Base-by-base conservation (phyloP, 176 grass and related monocot species). In the Canna indica region DNA sequence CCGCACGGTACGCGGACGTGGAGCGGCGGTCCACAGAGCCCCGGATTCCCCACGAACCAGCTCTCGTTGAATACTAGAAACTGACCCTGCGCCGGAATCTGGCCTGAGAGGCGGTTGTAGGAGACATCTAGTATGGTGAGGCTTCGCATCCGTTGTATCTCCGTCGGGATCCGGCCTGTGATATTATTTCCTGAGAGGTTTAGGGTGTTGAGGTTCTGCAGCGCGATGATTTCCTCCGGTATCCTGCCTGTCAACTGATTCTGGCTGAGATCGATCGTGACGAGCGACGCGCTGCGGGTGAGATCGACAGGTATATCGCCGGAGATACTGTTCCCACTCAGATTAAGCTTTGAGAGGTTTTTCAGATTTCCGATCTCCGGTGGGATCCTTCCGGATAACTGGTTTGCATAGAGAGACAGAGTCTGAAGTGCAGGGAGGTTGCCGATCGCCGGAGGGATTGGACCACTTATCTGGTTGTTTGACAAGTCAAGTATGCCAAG, bases 41-140 rank as follows among this genome's bases (percentile, higher is more conserved):
- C 81, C 0, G 86, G 85, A 79, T 96, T 96, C 39, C 88, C 88
- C 4, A 64, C 18, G 81, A 96, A 96, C 1, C 83, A 89, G 64
- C 85, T 96, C 75, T 79, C 15, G 71, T 80, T 80, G 2, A 95
- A 75, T 36, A 82, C 82, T 11, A 95, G 11, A 57, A 80, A 52
- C 9, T 22, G 52, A 30, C 88, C 81, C 45, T 36, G 59, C 10
- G 90, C 59, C 14, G 83, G 81, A 47, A 94, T 82, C 5, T 56
- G 16, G 4, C 90, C 90, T 5, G 75, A 29, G 60, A 95, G 44
- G 8, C 25, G 54, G 63, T 95, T 95, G 16, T 57, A 6, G 22
- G 67, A 79, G 50, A 90, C 70, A 68, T 77, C 74, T 8, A 95
- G 53, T 35, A 65, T 69, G 66, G 74, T 77, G 14, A 87, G 73